These are phyloP conservation scores for Podaxis sp. DNA, from an alignment of 768 basidiomycete species.

Conservation along the genomic window DNA sequence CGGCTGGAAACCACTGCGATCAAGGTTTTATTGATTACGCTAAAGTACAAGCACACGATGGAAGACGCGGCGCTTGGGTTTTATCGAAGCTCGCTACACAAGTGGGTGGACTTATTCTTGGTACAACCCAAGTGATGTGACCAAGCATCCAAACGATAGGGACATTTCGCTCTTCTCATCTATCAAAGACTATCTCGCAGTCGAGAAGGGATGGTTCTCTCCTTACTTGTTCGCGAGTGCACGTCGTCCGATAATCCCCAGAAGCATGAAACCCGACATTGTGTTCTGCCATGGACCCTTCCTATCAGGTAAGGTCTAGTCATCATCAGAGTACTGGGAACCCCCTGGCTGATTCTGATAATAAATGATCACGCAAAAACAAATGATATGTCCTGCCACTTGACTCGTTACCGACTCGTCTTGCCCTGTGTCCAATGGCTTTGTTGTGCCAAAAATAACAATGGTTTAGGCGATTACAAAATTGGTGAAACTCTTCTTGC, in stretches of 20 bases:
- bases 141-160: constrained; percentile 20
- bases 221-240: constrained; percentile 62
- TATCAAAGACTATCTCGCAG: constrained; percentile 58
- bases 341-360: neutral
- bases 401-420: neutral
- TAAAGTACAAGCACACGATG: constrained; percentile 54
- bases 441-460: neutral
- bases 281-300: constrained; percentile 66
- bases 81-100: constrained; percentile 56
- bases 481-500: constrained; percentile 54
- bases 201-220: constrained; percentile 67
- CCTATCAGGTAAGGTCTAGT: constrained; percentile 36
- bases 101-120: constrained; percentile 28
- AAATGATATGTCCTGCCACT: neutral
- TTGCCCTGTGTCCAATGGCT: neutral
- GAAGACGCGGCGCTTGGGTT: constrained; percentile 58
- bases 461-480: constrained; percentile 50
- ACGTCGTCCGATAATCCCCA: constrained; percentile 54
- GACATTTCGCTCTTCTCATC: constrained; percentile 55
- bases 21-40: constrained; percentile 54
- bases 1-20: constrained; percentile 53
- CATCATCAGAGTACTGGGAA: neutral
- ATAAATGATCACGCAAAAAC: neutral
- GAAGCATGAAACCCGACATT: constrained; percentile 61
- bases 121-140: neutral